Evolutionary conservation across 139 green algal genomes (phyloP).

Genomic region (Tetradesmus lagerheimii): DNA sequence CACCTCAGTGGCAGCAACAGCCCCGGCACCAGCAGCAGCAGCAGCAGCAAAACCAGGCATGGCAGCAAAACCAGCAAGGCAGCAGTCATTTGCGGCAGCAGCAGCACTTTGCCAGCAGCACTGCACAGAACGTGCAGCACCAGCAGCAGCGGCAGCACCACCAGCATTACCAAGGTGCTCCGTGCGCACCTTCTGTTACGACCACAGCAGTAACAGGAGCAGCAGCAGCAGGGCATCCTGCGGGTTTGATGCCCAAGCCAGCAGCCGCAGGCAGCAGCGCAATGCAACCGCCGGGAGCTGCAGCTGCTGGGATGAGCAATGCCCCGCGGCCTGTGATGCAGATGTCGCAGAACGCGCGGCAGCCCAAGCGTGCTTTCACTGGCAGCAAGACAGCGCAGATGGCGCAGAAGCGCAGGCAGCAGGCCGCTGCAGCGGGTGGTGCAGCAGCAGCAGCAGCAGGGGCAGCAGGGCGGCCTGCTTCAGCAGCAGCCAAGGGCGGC

Average conservation of each 20-base stretch:
- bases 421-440: not conserved
- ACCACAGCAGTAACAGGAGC: not conserved
- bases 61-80: not conserved
- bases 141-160: not conserved
- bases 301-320: not conserved
- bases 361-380: slow-evolving; percentile 31
- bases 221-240: not conserved
- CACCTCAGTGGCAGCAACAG: not conserved
- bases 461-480: not conserved
- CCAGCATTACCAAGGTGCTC: not conserved
- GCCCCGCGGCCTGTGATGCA: not conserved
- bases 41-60: slow-evolving; percentile 12
- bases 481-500: not conserved
- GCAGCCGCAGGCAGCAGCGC: not conserved
- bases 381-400: slow-evolving; percentile 22
- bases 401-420: slow-evolving; percentile 33
- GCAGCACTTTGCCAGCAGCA: not conserved
- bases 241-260: not conserved
- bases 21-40: not conserved
- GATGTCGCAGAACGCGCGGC: slow-evolving; percentile 35
- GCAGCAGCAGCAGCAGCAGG: not conserved
- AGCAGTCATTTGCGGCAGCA: not conserved
- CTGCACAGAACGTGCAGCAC: not conserved
- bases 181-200: not conserved
- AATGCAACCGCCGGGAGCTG: not conserved